Evolutionary conservation across 1,284 basidiomycete species (phyloP), one percentile per base, ranked within the genome.

Genomic region (Microbotryum lychnidis-dioicae): DNA sequence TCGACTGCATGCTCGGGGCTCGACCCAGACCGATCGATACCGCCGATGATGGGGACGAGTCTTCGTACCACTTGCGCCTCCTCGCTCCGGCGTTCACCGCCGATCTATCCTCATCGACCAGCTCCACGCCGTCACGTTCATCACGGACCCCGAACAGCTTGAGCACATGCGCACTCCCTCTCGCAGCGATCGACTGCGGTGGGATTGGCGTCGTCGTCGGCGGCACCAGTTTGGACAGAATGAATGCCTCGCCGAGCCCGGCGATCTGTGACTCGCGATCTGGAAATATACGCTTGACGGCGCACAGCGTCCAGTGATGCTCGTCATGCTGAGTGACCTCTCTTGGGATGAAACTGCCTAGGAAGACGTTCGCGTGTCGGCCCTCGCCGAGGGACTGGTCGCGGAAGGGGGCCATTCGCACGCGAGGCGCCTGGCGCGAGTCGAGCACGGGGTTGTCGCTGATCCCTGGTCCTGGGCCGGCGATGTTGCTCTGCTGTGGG

Each of bases 211-310:
- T 6, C 3, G 54, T 33, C 27, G 54, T 25, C 25, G 33, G 46
- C 1, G 45, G 27, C 6, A 50, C 49, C 5, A 79, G 70, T 12
- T 76, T 73, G 56, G 76, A 73, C 37, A 79, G 72, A 69, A 79
- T 78, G 72, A 77, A 77, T 0, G 77, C 78, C 66, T 79, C 78
- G 55, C 76, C 73, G 18, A 79, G 69, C 3, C 77, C 77, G 61
- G 77, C 73, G 2, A 76, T 73, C 62, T 79, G 77, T 16, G 72
- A 73, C 56, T 79, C 77, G 23, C 76, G 71, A 61, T 79, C 78
- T 1, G 75, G 67, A 8, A 75, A 71, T 49, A 76, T 67, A 2
- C 75, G 69, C 68, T 80, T 80, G 20, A 76, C 77, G 0, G 78
- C 78, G 58, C 77, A 79, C 8, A 80, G 66, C 46, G 61, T 66